Base-by-base conservation (phyloP, 2,329 filamentous ascomycete genomes). In the Alternaria postmessia region DNA sequence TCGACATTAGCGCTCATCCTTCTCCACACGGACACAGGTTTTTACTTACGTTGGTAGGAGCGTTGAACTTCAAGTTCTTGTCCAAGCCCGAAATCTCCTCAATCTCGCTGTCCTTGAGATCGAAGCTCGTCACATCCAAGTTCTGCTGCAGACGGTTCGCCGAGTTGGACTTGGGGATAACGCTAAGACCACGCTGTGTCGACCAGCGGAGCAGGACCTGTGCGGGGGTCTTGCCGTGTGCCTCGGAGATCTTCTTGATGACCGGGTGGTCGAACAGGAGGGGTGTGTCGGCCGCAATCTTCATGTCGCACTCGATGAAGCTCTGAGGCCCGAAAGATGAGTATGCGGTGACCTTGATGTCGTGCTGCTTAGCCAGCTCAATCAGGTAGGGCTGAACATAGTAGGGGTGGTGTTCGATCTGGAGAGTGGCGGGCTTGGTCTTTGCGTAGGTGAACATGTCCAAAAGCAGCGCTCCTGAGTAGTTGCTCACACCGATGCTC, bases 191-290 rank as follows among this genome's bases (percentile, higher is more conserved):
- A 20, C 75, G 70, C 86, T 97, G 93, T n/a, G 92, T 96, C 41
- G 92, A 88, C 93, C 93, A 97, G 74, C 93, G 86, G 69, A 97
- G 85, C 65, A 97, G 84, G 22, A 97, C 85, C 85, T 97, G 93
- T 16, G 91, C 90, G 7, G 92, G 85, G 8, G 89, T 88, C 54
- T 91, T 86, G 14, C 87, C 84, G 12, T 88, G 85, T 66, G 86
- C 84, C 67, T 86, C 81, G 28, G 91, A 90, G 65, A 61, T 90
- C 89, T 74, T 88, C 84, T 78, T 91, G 83, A 86, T 91, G 88
- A 77, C 90, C 83, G 74, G 65, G 64, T 78, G 76, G 48, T 75
- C 66, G 42, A 78, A 74, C 20, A 78, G 69, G 41, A 73, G 70
- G 51, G 71, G 69, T 9, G 71, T 73, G 46, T 74, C 69, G 22